These are phyloP conservation scores for Xylaria grammica DNA, from an alignment of 495 filamentous ascomycete species.

Conservation along the genomic window DNA sequence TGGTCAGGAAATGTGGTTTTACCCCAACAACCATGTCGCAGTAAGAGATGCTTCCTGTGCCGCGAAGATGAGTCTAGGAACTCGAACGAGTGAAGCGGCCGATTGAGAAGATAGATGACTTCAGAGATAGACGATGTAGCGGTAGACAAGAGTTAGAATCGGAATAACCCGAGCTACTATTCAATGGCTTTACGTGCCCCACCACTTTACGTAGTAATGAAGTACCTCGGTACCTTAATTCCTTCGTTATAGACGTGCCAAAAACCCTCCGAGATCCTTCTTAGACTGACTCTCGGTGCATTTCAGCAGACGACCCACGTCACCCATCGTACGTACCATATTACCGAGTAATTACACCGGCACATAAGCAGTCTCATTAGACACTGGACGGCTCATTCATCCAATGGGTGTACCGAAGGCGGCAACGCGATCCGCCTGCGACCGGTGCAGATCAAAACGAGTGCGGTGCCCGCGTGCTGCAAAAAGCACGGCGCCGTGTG, in stretches of 20 bases:
- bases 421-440: constrained; percentile 16
- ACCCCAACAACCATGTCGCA: no score
- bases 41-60: no score
- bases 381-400: not conserved
- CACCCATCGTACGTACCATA: not conserved
- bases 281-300: not conserved
- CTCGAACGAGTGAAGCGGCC: no score
- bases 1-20: no score
- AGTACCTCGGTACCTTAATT: not conserved
- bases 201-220: no score
- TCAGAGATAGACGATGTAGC: no score
- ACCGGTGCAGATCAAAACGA: constrained; percentile 19
- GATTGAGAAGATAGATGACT: no score
- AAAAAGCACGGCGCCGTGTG: constrained; percentile 12
- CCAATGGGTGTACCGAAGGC: not conserved
- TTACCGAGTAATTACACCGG: not conserved
- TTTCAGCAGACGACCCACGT: not conserved
- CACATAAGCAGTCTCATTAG: not conserved
- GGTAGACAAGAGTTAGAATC: no score
- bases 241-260: not conserved
- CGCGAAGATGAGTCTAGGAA: no score
- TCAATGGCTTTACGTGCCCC: no score
- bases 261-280: constrained; percentile 1
- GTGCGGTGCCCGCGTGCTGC: constrained; percentile 13
- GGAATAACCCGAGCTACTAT: no score